phyloP scores from a whole-genome alignment of 1,284 basidiomycete species.

The Ustilago trichophora region DNA sequence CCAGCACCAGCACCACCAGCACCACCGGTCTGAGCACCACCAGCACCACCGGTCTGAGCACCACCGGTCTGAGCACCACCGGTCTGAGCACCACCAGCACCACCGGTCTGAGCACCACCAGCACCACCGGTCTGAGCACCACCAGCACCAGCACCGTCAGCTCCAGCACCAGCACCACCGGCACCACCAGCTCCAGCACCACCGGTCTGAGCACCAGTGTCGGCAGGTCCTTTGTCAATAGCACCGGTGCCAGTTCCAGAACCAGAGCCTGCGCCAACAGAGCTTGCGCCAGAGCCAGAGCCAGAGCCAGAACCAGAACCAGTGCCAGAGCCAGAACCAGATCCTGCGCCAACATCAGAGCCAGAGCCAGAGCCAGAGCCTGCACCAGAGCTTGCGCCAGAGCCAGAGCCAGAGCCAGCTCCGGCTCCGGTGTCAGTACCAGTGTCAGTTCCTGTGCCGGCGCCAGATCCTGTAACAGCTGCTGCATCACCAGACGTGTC shows the following conservation, averaged over 20 bases:
- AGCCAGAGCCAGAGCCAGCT: constrained; percentile 1
- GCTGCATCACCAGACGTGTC: neutral
- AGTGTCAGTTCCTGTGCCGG: neutral
- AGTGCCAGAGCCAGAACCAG: too few relatives aligned
- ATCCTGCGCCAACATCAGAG: neutral
- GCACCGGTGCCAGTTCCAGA: constrained; percentile 8
- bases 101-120: neutral
- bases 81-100: neutral
- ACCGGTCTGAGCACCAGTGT: constrained; percentile 6
- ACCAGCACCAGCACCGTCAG: constrained; percentile 1
- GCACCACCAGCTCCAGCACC: neutral
- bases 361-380: neutral
- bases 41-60: neutral
- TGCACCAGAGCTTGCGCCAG: neutral
- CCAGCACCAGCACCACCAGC: neutral
- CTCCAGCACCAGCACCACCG: neutral
- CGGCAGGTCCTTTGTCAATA: neutral
- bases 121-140: neutral
- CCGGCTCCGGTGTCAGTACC: constrained; percentile 7
- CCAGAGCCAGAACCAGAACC: too few relatives aligned
- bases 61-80: too few relatives aligned
- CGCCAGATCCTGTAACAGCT: neutral
- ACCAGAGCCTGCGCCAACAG: constrained; percentile 4
- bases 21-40: neutral
- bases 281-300: neutral